These are phyloP conservation scores for Ganoderma meredithae DNA, from an alignment of 1,284 basidiomycete genomes.

Conservation along the genomic window DNA sequence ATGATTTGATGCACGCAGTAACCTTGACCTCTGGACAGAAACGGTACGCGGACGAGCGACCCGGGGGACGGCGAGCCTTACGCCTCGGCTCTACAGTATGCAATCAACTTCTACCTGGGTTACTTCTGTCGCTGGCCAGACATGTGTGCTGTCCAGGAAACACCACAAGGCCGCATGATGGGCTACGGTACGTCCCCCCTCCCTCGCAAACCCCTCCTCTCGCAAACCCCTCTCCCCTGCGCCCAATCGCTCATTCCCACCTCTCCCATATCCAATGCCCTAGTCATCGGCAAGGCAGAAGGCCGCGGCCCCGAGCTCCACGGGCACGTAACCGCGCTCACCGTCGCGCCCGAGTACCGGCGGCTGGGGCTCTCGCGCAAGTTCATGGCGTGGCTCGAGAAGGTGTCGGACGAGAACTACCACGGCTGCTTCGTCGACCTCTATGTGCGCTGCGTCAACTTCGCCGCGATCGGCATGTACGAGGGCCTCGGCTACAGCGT, in stretches of 20 bases:
- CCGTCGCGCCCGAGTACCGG: constrained; percentile 91
- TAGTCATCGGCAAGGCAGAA: constrained; percentile 90
- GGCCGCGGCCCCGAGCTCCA: constrained; percentile 80
- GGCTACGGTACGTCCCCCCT: constrained; percentile 74
- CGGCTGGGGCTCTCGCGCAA: constrained; percentile 82
- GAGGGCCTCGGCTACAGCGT: constrained; percentile 89
- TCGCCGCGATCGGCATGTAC: constrained; percentile 84
- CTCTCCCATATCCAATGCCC: background rate
- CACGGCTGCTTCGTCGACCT: constrained; percentile 89
- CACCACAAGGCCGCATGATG: constrained; percentile 83
- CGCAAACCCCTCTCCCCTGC: background rate
- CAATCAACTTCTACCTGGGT: constrained; percentile 84
- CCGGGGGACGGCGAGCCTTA: background rate
- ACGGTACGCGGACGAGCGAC: constrained; percentile 60
- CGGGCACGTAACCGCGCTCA: constrained; percentile 91
- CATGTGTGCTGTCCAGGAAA: constrained; percentile 82
- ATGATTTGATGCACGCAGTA: constrained; percentile 56
- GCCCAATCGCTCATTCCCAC: background rate
- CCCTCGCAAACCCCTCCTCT: background rate
- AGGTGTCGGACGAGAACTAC: constrained; percentile 79
- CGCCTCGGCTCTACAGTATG: constrained; percentile 61
- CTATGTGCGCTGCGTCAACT: constrained; percentile 86
- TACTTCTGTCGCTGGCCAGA: constrained; percentile 93
- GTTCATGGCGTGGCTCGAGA: constrained; percentile 85
- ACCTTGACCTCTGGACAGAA: constrained; percentile 94